Base-by-base conservation (phyloP, 2,329 filamentous ascomycete species). In the Dactylella cylindrospora region DNA sequence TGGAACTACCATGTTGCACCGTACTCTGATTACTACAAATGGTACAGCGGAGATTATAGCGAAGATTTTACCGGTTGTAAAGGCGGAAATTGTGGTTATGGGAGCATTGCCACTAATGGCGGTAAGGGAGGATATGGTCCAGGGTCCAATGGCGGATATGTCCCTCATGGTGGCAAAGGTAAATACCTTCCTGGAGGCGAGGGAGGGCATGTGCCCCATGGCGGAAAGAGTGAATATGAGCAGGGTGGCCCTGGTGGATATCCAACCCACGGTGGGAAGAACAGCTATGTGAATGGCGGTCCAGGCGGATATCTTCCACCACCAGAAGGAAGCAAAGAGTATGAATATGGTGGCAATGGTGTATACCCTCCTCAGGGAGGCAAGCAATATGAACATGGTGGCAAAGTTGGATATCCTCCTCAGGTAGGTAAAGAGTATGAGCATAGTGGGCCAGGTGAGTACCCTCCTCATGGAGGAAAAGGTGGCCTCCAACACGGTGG, bases 11-110 rank as follows among this genome's bases (percentile, higher is more conserved):
- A 62, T n/a, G 57, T 62, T 15, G 43, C 35, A 32, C 32, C 53
- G 19, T 62, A 54, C 31, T 50, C 49, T 15, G 57, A 62, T 23
- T 62, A 54, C 49, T 62, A 62, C 26, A 54, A 54, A 20, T 54
- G 43, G 41, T 54, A 49, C n/a, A 62, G 49, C 26, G 57, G 57
- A 13, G 57, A 62, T 22, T 49, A 62, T 20, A 62, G 57, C 49
- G 43, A 41, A 5, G 57, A 62, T 31, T 62, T 44, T 28, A 49
- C 49, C 22, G 43, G 57, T 9, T n/a, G n/a, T n/a, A n/a, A n/a
- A n/a, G n/a, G n/a, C n/a, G n/a, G n/a, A n/a, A n/a, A n/a, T n/a
- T n/a, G n/a, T n/a, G n/a, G n/a, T n/a, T n/a, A n/a, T n/a, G n/a
- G n/a, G n/a, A n/a, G n/a, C n/a, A 23, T 5, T 10, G 12, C 41